Evolutionary conservation across 2,329 filamentous ascomycete species (phyloP).

Genomic region (Fusarium sp.): DNA sequence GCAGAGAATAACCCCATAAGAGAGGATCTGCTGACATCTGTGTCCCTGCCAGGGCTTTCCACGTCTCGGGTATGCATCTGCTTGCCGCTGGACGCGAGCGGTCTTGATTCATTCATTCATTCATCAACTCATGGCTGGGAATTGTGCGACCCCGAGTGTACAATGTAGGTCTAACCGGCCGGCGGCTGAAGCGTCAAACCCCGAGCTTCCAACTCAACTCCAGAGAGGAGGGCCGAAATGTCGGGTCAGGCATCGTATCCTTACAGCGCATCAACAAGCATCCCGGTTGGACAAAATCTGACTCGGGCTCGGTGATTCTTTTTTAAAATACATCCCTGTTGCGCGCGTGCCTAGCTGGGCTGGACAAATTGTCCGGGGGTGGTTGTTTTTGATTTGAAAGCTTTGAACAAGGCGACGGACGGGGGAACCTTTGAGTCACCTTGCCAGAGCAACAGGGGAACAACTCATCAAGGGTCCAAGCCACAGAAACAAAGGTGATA

Average conservation of each 20-base stretch:
- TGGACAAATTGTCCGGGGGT: slow-evolving; percentile 31
- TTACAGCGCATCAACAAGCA: slow-evolving; percentile 25
- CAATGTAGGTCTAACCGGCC: not conserved
- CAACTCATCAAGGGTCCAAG: slow-evolving; percentile 37
- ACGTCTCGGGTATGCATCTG: not conserved
- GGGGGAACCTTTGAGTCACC: slow-evolving; percentile 28
- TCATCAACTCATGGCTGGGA: not conserved
- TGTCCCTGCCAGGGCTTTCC: not conserved
- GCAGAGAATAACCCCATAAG: slow-evolving; percentile 16
- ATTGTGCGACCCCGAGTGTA: slow-evolving; percentile 1
- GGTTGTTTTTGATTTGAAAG: slow-evolving; percentile 1
- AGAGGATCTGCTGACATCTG: slow-evolving; percentile 22
- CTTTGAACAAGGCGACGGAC: slow-evolving; percentile 9
- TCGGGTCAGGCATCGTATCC: not conserved
- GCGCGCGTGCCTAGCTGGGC: slow-evolving; percentile 24
- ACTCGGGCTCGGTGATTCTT: slow-evolving; percentile 8
- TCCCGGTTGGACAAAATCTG: slow-evolving; percentile 13
- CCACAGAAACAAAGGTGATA: slow-evolving; percentile 22
- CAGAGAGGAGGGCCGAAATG: slow-evolving; percentile 19
- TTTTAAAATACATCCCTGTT: slow-evolving; percentile 20
- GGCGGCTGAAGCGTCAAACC: slow-evolving; percentile 15
- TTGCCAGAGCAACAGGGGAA: slow-evolving; percentile 35
- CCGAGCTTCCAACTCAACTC: slow-evolving; percentile 3
- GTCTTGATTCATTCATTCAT: not conserved
- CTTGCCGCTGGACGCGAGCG: slow-evolving; percentile 29